These are phyloP conservation scores for Fusarium circinatum DNA, from an alignment of 2,329 filamentous ascomycete genomes.

Conservation along the genomic window DNA sequence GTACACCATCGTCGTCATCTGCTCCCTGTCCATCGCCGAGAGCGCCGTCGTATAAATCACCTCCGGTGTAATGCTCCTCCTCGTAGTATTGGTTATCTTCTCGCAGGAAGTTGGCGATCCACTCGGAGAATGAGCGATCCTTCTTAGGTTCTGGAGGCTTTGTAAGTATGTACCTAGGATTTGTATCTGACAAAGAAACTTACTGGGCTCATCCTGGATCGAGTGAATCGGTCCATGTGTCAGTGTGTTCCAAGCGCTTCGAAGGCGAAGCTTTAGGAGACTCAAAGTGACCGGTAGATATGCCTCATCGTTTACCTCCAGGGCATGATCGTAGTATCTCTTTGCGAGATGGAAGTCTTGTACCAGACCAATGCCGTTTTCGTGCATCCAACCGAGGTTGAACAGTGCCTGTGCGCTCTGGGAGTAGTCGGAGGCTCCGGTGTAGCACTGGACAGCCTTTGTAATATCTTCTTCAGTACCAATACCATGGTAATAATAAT, in stretches of 20 bases:
- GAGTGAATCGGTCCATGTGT: slow-evolving; percentile 92
- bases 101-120: slow-evolving; percentile 86
- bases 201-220: slow-evolving; percentile 89
- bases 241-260: slow-evolving; percentile 94
- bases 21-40: slow-evolving; percentile 70
- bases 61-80: slow-evolving; percentile 63
- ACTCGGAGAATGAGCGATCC: slow-evolving; percentile 83
- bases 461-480: slow-evolving; percentile 77
- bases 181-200: slow-evolving; percentile 45
- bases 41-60: slow-evolving; percentile 64
- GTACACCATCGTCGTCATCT: slow-evolving; percentile 75
- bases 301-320: slow-evolving; percentile 91
- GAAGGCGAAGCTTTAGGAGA: slow-evolving; percentile 82
- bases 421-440: slow-evolving; percentile 88
- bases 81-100: slow-evolving; percentile 75
- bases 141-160: slow-evolving; percentile 69
- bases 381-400: slow-evolving; percentile 99
- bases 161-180: slow-evolving; percentile 34
- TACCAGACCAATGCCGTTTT: slow-evolving; percentile 90
- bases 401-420: slow-evolving; percentile 95
- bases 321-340: slow-evolving; percentile 90
- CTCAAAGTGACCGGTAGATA: slow-evolving; percentile 93
- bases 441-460: slow-evolving; percentile 93
- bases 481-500: slow-evolving; percentile 90
- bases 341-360: slow-evolving; percentile 99